phyloP scores from a whole-genome alignment of 2,329 filamentous ascomycete genomes.

The Nemania sp. region DNA sequence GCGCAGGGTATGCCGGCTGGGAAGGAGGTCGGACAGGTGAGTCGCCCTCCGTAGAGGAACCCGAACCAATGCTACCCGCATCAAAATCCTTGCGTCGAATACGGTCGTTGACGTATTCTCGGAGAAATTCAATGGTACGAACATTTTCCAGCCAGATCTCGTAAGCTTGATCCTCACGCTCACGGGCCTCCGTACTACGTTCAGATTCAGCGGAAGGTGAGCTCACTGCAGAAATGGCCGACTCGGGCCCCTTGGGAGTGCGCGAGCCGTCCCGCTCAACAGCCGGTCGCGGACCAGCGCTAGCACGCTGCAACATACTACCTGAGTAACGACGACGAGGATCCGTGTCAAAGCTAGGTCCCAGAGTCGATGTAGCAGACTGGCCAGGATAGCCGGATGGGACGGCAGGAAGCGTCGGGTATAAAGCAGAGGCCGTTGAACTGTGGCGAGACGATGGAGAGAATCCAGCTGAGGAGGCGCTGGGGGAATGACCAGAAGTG shows the following conservation, averaged over 20 bases:
- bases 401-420: conserved; percentile 74
- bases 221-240: conserved; percentile 50
- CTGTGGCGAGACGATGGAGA: conserved; percentile 68
- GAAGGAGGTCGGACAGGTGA: conserved; percentile 38
- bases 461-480: conserved; percentile 70
- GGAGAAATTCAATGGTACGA: conserved; percentile 65
- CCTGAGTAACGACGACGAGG: conserved; percentile 69
- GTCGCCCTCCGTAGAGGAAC: conserved; percentile 42
- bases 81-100: conserved; percentile 62
- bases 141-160: conserved; percentile 70
- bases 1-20: conserved; percentile 44
- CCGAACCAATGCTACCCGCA: conserved; percentile 41
- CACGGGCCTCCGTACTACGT: conserved; percentile 45
- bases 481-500: conserved; percentile 76
- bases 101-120: conserved; percentile 60
- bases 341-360: conserved; percentile 66
- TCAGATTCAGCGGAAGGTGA: conserved; percentile 63
- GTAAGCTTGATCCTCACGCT: conserved; percentile 63
- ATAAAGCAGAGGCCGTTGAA: conserved; percentile 66
- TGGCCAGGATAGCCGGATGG: conserved; percentile 71
- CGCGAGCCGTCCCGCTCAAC: conserved; percentile 45
- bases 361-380: conserved; percentile 72
- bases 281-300: conserved; percentile 48
- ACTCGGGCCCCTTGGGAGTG: conserved; percentile 51
- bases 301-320: conserved; percentile 67